A percentile compares a stretch with the other conserved stretches of the same genome.
Conservation (phyloP, 176 grass and related monocot species). For the Avena eriantha region DNA sequence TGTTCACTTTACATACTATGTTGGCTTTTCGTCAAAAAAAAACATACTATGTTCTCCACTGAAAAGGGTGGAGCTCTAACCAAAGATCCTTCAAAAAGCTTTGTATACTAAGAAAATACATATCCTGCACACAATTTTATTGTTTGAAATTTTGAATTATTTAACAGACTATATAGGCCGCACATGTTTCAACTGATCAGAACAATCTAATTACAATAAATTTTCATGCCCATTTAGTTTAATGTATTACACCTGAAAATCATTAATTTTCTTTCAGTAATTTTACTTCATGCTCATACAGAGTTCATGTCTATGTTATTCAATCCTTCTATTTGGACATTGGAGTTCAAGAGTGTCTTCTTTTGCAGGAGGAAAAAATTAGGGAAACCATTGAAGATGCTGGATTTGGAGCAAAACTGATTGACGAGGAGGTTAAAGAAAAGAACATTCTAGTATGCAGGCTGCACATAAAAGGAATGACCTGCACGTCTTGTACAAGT, state of each 20-base stretch:
- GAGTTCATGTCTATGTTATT: not conserved
- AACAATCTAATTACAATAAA: not conserved
- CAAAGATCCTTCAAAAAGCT: not conserved
- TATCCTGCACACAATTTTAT: not conserved
- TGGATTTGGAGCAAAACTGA: constrained; percentile 75
- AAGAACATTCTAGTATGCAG: constrained; percentile 75
- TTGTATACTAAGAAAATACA: not conserved
- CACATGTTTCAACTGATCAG: not conserved
- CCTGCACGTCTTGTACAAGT: constrained; percentile 77
- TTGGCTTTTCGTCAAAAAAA: not conserved
- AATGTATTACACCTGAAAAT: not conserved
- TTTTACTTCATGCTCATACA: constrained; percentile 11
- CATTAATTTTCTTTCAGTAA: not conserved
- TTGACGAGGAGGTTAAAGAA: constrained; percentile 77
- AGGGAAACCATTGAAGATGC: constrained; percentile 90
- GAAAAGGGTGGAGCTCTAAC: not conserved
- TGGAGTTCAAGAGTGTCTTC: constrained; percentile 37
- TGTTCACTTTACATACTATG: not conserved
- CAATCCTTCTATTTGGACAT: constrained; percentile 31
- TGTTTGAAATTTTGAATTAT: not conserved
- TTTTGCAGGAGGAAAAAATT: constrained; percentile 73
- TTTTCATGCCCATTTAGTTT: not conserved
- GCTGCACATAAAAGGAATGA: constrained; percentile 94
- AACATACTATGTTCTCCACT: not conserved
- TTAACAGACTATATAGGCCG: not conserved